These are phyloP conservation scores for Clavispora santaluciae DNA, from an alignment of 805 yeast species.

Conservation along the genomic window DNA sequence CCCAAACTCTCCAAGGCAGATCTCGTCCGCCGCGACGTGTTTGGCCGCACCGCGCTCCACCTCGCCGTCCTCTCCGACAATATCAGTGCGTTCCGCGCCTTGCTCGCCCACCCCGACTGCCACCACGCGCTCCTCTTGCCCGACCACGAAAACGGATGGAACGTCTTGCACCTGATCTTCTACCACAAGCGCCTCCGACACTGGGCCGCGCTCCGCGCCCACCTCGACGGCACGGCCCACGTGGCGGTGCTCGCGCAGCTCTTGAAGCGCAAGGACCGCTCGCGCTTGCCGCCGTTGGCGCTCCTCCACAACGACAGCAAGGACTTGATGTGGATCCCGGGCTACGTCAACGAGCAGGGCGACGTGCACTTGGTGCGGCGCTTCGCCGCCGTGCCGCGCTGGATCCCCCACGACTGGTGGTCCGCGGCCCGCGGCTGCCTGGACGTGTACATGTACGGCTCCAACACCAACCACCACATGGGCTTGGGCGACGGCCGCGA, in stretches of 20 bases:
- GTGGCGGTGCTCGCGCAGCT: conserved; percentile 28
- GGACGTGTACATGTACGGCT: conserved; percentile 57
- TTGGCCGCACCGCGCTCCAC: conserved; percentile 68
- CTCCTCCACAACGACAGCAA: conserved; percentile 46
- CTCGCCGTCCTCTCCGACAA: conserved; percentile 47
- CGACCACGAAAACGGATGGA: conserved; percentile 81
- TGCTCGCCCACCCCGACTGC: conserved; percentile 46
- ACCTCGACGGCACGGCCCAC: conserved; percentile 5
- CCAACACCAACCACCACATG: conserved; percentile 55
- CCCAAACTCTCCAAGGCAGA: conserved; percentile 25
- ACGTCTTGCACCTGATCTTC: conserved; percentile 68
- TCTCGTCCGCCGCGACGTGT: conserved; percentile 52
- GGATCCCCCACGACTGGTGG: conserved; percentile 35
- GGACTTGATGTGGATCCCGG: conserved; percentile 41
- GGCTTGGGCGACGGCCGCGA: conserved; percentile 63
- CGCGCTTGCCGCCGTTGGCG: conserved; percentile 70
- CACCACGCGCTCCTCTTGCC: conserved; percentile 35
- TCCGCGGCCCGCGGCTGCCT: conserved; percentile 47
- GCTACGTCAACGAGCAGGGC: conserved; percentile 33
- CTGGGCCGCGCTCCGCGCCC: conserved; percentile 38
- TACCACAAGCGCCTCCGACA: conserved; percentile 52
- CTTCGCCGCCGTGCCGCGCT: conserved; percentile 5
- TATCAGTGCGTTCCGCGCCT: conserved; percentile 38
- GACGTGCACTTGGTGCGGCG: conserved; percentile 24
- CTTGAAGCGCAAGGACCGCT: conserved; percentile 60